Conservation (phyloP, 768 basidiomycete genomes). For the Psilocybe cubensis region DNA sequence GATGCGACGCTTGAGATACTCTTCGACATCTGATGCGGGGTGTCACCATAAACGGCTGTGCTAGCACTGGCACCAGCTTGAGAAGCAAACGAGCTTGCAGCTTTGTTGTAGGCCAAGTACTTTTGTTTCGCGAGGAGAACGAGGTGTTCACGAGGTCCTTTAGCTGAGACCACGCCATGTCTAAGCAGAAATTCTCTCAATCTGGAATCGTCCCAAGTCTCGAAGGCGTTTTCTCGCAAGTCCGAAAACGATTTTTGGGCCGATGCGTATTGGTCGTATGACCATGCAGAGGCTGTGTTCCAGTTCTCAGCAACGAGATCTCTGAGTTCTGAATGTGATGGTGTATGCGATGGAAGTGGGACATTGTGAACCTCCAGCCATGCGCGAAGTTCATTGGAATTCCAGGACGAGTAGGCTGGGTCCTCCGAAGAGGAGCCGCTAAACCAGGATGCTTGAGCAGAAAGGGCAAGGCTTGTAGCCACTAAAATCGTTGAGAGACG, state of each 20-base stretch:
- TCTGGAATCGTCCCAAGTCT: slow-evolving; percentile 84
- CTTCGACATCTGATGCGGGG: slow-evolving; percentile 40
- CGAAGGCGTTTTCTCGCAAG: slow-evolving; percentile 64
- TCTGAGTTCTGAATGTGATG: slow-evolving; percentile 44
- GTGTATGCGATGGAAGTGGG: slow-evolving; percentile 48
- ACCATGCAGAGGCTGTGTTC: slow-evolving; percentile 55
- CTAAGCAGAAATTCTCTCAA: slow-evolving; percentile 84
- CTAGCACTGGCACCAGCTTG: slow-evolving; percentile 51
- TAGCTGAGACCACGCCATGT: slow-evolving; percentile 85
- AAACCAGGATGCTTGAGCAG: slow-evolving; percentile 59
- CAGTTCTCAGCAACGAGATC: slow-evolving; percentile 66
- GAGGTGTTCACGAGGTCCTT: slow-evolving; percentile 79
- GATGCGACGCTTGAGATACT: slow-evolving; percentile 41
- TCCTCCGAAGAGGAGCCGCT: slow-evolving; percentile 33
- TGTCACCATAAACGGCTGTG: slow-evolving; percentile 53
- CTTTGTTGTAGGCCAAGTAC: slow-evolving; percentile 61
- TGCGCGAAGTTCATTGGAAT: slow-evolving; percentile 58
- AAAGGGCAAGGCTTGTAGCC: slow-evolving; percentile 29
- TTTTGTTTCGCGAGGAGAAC: slow-evolving; percentile 75
- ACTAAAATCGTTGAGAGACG: slow-evolving; percentile 25
- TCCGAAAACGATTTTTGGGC: slow-evolving; percentile 68
- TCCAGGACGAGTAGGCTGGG: slow-evolving; percentile 57
- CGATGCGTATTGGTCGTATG: slow-evolving; percentile 61
- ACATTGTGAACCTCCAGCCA: slow-evolving; percentile 76
- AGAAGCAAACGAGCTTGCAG: slow-evolving; percentile 58